phyloP scores from a whole-genome alignment of 176 grass and related monocot genomes.

The Poa pratensis region DNA sequence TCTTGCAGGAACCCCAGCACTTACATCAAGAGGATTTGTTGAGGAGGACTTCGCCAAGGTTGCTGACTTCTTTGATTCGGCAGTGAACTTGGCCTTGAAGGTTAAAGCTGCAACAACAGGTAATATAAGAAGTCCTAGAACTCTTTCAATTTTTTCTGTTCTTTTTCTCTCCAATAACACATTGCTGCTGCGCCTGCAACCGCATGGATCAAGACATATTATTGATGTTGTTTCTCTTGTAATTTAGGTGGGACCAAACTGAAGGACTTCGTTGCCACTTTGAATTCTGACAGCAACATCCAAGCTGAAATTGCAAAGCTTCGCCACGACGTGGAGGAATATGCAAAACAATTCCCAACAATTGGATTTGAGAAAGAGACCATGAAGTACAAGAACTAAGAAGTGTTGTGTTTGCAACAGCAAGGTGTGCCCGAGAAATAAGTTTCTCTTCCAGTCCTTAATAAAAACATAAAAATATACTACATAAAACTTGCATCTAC shows the following conservation, averaged over 20 bases:
- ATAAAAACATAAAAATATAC: not conserved
- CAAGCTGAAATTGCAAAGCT: conserved; percentile 92
- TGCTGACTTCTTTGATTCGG: conserved; percentile 81
- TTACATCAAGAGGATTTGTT: conserved; percentile 96
- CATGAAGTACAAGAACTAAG: conserved; percentile 95
- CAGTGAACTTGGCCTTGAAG: conserved; percentile 84
- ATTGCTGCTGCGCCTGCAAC: conserved; percentile 18
- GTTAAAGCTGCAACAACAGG: conserved; percentile 82
- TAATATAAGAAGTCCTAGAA: conserved; percentile 30
- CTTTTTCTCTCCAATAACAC: not conserved
- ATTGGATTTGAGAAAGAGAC: conserved; percentile 99
- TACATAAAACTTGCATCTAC: not conserved
- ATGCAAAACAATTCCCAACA: conserved; percentile 97
- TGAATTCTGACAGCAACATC: conserved; percentile 69
- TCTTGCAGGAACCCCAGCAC: conserved; percentile 88
- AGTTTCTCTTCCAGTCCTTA: not conserved
- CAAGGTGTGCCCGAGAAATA: conserved; percentile 39
- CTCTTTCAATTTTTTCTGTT: conserved; percentile 1
- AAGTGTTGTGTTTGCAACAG: conserved; percentile 11
- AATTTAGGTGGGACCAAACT: conserved; percentile 76
- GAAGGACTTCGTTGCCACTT: conserved; percentile 94
- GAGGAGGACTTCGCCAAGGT: conserved; percentile 98
- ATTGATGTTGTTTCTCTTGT: conserved; percentile 39
- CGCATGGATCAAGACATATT: conserved; percentile 30
- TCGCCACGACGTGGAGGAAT: conserved; percentile 88